Evolutionary conservation across 495 filamentous ascomycete species (phyloP).

Genomic region (Penicillium cinerascens): DNA sequence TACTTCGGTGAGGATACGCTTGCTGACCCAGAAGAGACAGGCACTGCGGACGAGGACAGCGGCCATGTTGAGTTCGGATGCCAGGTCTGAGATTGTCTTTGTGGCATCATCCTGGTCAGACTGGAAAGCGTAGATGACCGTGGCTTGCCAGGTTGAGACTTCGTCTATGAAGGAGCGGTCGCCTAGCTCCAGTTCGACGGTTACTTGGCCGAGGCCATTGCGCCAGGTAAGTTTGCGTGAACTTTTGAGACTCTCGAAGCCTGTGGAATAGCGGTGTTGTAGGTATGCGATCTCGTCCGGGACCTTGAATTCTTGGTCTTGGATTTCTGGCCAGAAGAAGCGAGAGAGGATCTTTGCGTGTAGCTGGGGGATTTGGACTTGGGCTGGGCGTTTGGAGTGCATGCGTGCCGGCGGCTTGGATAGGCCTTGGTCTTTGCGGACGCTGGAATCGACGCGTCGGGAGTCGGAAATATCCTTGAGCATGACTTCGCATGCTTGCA

Average conservation of each 20-base stretch:
- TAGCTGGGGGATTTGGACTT: constrained; percentile 36
- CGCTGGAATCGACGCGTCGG: constrained; percentile 60
- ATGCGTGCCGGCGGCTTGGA: constrained; percentile 5
- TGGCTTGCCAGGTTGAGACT: constrained; percentile 84
- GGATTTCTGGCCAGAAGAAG: constrained; percentile 90
- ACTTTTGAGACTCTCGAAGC: constrained; percentile 76
- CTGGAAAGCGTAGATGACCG: constrained; percentile 84
- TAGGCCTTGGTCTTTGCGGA: constrained; percentile 51
- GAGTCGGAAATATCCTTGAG: constrained; percentile 90
- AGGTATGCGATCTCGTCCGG: constrained; percentile 60
- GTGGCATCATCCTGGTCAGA: constrained; percentile 35
- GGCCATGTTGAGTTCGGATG: constrained; percentile 67
- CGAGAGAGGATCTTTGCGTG: constrained; percentile 84
- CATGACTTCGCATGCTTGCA: constrained; percentile 97
- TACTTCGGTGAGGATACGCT: constrained; percentile 66
- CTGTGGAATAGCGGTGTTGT: constrained; percentile 65
- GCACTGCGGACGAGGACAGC: constrained; percentile 70
- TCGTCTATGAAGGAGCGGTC: constrained; percentile 73
- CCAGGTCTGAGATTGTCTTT: constrained; percentile 60
- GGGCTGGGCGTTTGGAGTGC: background rate
- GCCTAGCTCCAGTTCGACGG: constrained; percentile 75
- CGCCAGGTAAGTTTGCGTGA: constrained; percentile 87
- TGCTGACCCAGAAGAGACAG: constrained; percentile 80
- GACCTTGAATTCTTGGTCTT: constrained; percentile 70
- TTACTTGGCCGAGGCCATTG: constrained; percentile 73